Percentiles rank a stretch among this genome's conserved stretches.
Evolutionary conservation across 2,329 filamentous ascomycete genomes (phyloP).

Genomic region (Fusarium sp.): DNA sequence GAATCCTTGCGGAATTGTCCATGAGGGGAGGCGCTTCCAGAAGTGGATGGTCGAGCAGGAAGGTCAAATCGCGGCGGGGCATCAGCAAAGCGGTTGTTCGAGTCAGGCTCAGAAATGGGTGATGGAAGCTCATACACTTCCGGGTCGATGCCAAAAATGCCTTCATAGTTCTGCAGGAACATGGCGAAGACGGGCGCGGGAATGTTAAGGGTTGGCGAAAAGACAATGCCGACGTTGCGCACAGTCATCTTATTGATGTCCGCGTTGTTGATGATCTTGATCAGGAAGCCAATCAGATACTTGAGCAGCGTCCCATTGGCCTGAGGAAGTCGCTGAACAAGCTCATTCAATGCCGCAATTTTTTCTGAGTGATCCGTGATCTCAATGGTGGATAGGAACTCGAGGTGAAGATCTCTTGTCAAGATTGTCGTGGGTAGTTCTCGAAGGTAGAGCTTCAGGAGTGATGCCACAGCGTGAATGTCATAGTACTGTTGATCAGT

Average conservation of each 20-base stretch:
- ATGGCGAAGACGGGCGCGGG: slow-evolving; percentile 94
- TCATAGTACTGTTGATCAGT: slow-evolving; percentile 90
- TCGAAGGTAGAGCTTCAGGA: slow-evolving; percentile 93
- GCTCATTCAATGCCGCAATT: slow-evolving; percentile 80
- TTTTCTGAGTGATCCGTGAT: slow-evolving; percentile 83
- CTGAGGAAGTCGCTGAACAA: slow-evolving; percentile 85
- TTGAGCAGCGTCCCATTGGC: slow-evolving; percentile 87
- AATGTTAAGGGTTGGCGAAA: slow-evolving; percentile 97
- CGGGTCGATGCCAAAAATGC: slow-evolving; percentile 83
- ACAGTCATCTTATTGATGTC: slow-evolving; percentile 98
- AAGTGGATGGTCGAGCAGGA: slow-evolving; percentile 66
- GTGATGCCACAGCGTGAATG: slow-evolving; percentile 93
- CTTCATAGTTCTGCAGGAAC: slow-evolving; percentile 91
- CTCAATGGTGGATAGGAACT: slow-evolving; percentile 90
- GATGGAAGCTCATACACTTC: slow-evolving; percentile 74
- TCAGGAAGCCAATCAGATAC: slow-evolving; percentile 89
- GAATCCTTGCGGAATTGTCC: slow-evolving; percentile 60
- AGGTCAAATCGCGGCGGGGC: slow-evolving; percentile 52
- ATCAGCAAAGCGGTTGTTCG: slow-evolving; percentile 50
- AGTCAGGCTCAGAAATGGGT: slow-evolving; percentile 58
- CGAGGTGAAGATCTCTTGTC: slow-evolving; percentile 89
- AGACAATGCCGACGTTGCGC: slow-evolving; percentile 97
- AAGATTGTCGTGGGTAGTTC: slow-evolving; percentile 93
- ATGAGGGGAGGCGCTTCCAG: slow-evolving; percentile 67
- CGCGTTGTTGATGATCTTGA: slow-evolving; percentile 92